Conservation (phyloP, 768 basidiomycete species). For the Lactarius hengduanensis region DNA sequence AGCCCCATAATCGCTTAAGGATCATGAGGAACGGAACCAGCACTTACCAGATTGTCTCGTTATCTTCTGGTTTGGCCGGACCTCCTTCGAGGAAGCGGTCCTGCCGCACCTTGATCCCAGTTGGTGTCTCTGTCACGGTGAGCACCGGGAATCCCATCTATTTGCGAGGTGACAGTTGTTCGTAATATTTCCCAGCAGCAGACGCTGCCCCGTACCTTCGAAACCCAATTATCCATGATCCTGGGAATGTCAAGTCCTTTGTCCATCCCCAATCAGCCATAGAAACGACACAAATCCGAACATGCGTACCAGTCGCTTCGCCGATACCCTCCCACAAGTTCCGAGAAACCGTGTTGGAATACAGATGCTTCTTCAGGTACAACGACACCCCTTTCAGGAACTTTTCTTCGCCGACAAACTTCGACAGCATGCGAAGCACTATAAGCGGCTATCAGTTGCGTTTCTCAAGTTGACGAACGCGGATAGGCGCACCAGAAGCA, state of each 20-base stretch:
- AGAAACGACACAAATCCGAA: background rate
- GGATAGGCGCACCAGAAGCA: constrained; percentile 54
- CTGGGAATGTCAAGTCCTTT: constrained; percentile 64
- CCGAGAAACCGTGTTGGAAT: constrained; percentile 77
- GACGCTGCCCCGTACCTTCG: constrained; percentile 49
- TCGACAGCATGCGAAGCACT: constrained; percentile 93
- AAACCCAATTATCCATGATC: constrained; percentile 92
- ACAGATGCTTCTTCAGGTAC: constrained; percentile 88
- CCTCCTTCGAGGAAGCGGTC: constrained; percentile 92
- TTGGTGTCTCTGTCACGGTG: constrained; percentile 72
- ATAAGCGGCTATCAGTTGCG: background rate
- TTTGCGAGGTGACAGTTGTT: background rate
- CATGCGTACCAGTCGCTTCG: constrained; percentile 55
- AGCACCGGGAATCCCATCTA: constrained; percentile 86
- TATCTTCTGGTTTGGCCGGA: constrained; percentile 72
- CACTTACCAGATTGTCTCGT: constrained; percentile 80
- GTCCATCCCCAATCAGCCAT: background rate
- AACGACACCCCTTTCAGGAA: constrained; percentile 86
- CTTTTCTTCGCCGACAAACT: constrained; percentile 82
- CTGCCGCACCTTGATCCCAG: constrained; percentile 77
- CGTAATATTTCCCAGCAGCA: background rate
- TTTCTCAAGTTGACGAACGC: background rate
- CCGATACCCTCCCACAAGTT: constrained; percentile 89
- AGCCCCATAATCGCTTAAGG: background rate
- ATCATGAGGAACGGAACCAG: constrained; percentile 5